Evolutionary conservation across 768 basidiomycete species (phyloP).

Genomic region (Trametes cingulata): DNA sequence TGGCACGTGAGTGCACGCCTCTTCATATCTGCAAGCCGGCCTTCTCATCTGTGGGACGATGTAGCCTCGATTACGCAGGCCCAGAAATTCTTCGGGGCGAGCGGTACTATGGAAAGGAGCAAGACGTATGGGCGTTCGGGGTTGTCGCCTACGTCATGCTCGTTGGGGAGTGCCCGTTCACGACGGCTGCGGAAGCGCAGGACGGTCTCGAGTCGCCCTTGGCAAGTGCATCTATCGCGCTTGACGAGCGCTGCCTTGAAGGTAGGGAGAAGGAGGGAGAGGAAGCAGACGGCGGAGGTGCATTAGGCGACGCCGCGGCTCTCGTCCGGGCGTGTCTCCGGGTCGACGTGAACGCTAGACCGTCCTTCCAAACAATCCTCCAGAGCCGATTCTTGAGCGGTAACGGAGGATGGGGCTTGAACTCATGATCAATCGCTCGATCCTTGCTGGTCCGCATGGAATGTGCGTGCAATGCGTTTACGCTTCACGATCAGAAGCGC

Average conservation of each 20-base stretch:
- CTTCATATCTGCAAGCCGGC: constrained; percentile 2
- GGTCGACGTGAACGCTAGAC: constrained; percentile 74
- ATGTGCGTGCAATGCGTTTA: constrained; percentile 22
- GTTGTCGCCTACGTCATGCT: constrained; percentile 96
- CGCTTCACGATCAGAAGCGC: constrained; percentile 17
- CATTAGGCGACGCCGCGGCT: constrained; percentile 80
- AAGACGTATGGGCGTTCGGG: constrained; percentile 98
- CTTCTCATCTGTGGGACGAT: constrained; percentile 22
- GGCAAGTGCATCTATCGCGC: constrained; percentile 69
- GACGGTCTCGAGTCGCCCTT: constrained; percentile 78
- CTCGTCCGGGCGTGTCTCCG: constrained; percentile 84
- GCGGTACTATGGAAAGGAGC: constrained; percentile 92
- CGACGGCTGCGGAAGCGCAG: constrained; percentile 88
- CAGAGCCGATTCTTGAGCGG: constrained; percentile 82
- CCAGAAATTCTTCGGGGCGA: constrained; percentile 96
- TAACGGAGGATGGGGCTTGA: constrained; percentile 68
- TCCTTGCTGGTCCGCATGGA: constrained; percentile 12
- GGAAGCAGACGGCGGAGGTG: constrained; percentile 82
- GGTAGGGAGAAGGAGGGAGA: constrained; percentile 72
- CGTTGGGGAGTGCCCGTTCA: constrained; percentile 89
- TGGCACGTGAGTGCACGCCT: constrained; percentile 69
- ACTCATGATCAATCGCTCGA: constrained; percentile 16
- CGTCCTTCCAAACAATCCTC: constrained; percentile 82
- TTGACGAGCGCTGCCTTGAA: constrained; percentile 80
- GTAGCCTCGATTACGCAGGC: constrained; percentile 88